A percentile compares a stretch with the other conserved stretches of the same genome.
Evolutionary conservation across 306 rosid species (phyloP).

Genomic region (Myrica gale): DNA sequence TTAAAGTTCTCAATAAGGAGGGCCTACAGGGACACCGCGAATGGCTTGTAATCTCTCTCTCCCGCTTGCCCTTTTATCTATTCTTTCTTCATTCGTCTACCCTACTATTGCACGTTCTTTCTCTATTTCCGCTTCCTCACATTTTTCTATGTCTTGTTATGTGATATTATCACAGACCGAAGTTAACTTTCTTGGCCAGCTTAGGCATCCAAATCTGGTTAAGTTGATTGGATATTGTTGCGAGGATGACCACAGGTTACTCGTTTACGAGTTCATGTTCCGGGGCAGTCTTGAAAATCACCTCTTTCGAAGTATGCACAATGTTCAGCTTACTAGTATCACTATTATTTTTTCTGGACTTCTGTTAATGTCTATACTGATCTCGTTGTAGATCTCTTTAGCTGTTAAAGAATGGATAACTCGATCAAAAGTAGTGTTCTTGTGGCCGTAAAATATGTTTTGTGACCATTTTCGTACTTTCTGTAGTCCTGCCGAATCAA

Average conservation of each 20-base stretch:
- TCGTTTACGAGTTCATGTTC: conserved; percentile 97
- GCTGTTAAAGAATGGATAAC: not conserved
- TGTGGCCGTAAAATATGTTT: not conserved
- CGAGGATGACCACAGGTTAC: conserved; percentile 95
- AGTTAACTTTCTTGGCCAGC: conserved; percentile 96
- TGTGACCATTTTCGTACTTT: not conserved
- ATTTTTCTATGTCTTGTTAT: not conserved
- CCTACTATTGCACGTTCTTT: not conserved
- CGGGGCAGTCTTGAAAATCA: conserved; percentile 97
- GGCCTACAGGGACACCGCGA: conserved; percentile 98
- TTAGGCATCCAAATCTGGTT: conserved; percentile 93
- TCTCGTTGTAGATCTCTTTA: not conserved
- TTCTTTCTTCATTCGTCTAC: not conserved
- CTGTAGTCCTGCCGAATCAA: not conserved
- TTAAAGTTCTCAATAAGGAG: conserved; percentile 92
- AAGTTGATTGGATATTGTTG: conserved; percentile 98
- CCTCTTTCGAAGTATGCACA: conserved; percentile 79
- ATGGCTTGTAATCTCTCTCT: conserved; percentile 67
- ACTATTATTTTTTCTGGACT: not conserved
- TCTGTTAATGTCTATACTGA: not conserved
- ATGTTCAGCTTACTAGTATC: conserved; percentile 1
- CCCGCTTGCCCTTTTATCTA: not conserved
- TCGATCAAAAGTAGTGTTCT: not conserved
- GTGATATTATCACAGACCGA: conserved; percentile 55
- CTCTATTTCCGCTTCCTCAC: not conserved